phyloP scores from a whole-genome alignment of 2,329 filamentous ascomycete species.

The Monosporascus ibericus region DNA sequence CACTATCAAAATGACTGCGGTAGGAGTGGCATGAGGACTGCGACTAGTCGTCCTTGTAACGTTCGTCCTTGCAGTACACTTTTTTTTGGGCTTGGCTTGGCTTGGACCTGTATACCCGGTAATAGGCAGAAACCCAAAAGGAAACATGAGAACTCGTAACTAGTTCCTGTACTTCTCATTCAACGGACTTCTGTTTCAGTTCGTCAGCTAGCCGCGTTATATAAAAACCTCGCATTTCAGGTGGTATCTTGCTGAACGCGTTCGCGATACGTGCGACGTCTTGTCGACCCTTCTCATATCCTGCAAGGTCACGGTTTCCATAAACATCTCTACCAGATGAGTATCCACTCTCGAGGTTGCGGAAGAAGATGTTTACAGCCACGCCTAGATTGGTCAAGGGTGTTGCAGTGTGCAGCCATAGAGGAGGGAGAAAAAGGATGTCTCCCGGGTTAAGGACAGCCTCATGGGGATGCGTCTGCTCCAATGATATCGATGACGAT shows the following conservation, averaged over 20 bases:
- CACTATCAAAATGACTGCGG: too few relatives aligned
- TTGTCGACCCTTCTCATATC: conserved; percentile 73
- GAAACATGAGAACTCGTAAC: too few relatives aligned
- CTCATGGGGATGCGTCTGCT: conserved; percentile 57
- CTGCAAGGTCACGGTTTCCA: conserved; percentile 77
- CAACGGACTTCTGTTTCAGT: conserved; percentile 31
- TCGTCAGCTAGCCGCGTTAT: conserved; percentile 66
- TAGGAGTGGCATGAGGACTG: too few relatives aligned
- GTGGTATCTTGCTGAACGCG: conserved; percentile 58
- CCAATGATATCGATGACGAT: conserved; percentile 30
- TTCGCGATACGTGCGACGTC: conserved; percentile 63
- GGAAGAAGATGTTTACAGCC: conserved; percentile 88
- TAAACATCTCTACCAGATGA: conserved; percentile 77
- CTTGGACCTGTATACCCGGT: too few relatives aligned
- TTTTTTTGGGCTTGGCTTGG: too few relatives aligned
- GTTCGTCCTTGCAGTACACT: too few relatives aligned
- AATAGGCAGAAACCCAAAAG: too few relatives aligned
- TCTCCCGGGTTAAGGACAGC: conserved; percentile 65
- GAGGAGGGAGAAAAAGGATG: conserved; percentile 70
- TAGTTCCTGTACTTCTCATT: conserved; percentile 2
- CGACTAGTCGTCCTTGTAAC: too few relatives aligned
- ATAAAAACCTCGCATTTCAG: conserved; percentile 68
- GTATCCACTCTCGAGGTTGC: conserved; percentile 61
- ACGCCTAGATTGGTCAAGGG: conserved; percentile 57
- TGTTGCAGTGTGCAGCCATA: conserved; percentile 76